Evolutionary conservation across 495 filamentous ascomycete species (phyloP), one percentile per base, ranked within the genome.

Genomic region (Neurospora sp.): DNA sequence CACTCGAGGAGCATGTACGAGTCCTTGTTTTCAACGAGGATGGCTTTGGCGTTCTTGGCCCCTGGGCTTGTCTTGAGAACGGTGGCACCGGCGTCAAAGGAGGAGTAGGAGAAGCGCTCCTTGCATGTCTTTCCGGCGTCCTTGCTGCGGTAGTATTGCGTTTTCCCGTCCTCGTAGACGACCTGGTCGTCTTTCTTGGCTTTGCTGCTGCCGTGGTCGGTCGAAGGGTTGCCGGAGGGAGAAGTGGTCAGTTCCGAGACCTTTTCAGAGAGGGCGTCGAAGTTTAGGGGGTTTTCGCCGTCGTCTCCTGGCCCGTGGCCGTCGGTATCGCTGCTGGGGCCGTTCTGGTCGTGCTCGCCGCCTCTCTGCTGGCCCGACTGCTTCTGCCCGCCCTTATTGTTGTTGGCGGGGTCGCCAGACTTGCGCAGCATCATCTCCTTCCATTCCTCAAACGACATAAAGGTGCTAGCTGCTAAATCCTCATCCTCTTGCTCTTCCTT

Each of bases 361-460:
- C 10, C 22, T 59, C 48, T 59, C 48, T 59, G 48, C 59, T 78
- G 80, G 41, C 84, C 82, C 40, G 79, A 81, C 35, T 74, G 79
- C 72, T 77, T 83, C 69, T 86, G 85, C 4, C 85, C 79, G 12
- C 53, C 27, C 12, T 65, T 44, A 39, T 89, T 91, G 38, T 94
- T 86, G 75, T 91, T 88, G 71, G 96, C 90, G 9, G 88, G 89
- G 27, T 94, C 94, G 3, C 93, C 96, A 4, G 88, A 90, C 77
- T 93, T 93, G 41, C 90, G 93, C 14, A 98, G 84, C 80, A 97
- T 97, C 84, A 94, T 92, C 77, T 92, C 93, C 83, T 96, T 98
- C 96, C 96, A 99, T 75, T 98, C 95, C 78, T 98, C 96, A 76
- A 99, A 99, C 0, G 96, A 98, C 70, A 99, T 91, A 78, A 99